Evolutionary conservation across 164 flowering plant species (phyloP), one percentile per base, ranked within the genome.

Genomic region (Berberis vulgaris): DNA sequence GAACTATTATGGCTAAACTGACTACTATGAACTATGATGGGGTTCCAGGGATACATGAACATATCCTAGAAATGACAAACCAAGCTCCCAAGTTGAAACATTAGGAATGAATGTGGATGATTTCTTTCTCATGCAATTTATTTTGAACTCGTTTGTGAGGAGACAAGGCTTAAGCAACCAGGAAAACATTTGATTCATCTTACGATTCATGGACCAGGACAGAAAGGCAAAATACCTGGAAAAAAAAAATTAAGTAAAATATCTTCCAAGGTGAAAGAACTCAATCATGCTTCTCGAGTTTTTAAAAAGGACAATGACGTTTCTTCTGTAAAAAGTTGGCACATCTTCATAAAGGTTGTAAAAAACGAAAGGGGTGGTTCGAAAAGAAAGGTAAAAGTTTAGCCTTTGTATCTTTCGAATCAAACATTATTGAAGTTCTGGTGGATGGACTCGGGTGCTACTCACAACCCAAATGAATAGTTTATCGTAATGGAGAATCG

Each of bases 61-160:
- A 50, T n/a, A 50, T 69, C 2, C 10, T 50, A 1, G 46, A 69
- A 8, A 73, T 73, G 69, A 40, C 52, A 1, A 63, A 62, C 45
- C 0, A 62, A 2, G 59, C 58, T 4, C 61, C 67, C 0, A 58
- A 59, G 41, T n/a, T 73, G 1, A 69, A 41, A 7, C 9, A 0
- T 11, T 62, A 6, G 61, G 65, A 41, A 40, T 59, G 55, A 40
- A 6, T 1, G 58, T 69, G 38, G 47, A 43, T 56, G 71, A 70
- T 11, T 38, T 38, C 26, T 70, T 69, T 41, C 49, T 74, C 0
- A 63, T 74, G 0, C 62, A 67, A 3, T 67, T 74, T 7, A 67
- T 74, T 8, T 7, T 70, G 3, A 70, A 67, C 46, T 70, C 74
- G 58, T 67, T 55, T 61, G 71, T 43, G 72, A 71, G 6, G 72